These are phyloP conservation scores for Leccinum griseonigrum DNA, from an alignment of 1,284 basidiomycete genomes.

Conservation along the genomic window DNA sequence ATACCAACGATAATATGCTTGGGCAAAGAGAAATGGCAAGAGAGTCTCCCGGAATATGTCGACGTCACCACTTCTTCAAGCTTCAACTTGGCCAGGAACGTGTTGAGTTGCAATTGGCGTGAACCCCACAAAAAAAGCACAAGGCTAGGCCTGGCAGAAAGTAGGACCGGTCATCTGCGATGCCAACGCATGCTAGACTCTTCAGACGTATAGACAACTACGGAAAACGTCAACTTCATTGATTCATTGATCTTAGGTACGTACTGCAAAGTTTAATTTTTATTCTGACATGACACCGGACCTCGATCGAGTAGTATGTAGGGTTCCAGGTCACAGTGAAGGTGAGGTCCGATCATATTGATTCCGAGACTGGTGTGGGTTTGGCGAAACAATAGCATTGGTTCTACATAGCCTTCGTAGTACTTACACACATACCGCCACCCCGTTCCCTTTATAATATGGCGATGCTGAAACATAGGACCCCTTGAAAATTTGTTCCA, in stretches of 20 bases:
- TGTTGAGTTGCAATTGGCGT: not conserved
- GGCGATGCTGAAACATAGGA: conserved; percentile 16
- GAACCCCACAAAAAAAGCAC: not conserved
- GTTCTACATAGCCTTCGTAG: not conserved
- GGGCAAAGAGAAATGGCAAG: too few species aligned
- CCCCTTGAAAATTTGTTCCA: not conserved
- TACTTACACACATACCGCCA: not conserved
- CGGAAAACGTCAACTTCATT: not conserved
- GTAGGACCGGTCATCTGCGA: not conserved
- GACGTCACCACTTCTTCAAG: not conserved
- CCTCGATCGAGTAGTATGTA: not conserved
- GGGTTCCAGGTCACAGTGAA: not conserved
- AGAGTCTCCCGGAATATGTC: not conserved
- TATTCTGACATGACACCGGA: not conserved
- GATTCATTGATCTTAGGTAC: not conserved
- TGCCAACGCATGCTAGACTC: not conserved
- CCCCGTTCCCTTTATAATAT: not conserved
- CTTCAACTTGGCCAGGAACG: not conserved
- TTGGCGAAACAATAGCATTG: conserved; percentile 5
- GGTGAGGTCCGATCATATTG: not conserved
- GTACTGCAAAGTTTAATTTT: not conserved
- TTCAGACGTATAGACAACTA: not conserved
- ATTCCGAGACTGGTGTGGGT: not conserved
- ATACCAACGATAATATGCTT: too few species aligned
- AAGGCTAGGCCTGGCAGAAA: not conserved